Percentiles rank a stretch among this genome's conserved stretches.
Evolutionary conservation across 306 rosid genomes (phyloP).

Genomic region (Comarum palustre): DNA sequence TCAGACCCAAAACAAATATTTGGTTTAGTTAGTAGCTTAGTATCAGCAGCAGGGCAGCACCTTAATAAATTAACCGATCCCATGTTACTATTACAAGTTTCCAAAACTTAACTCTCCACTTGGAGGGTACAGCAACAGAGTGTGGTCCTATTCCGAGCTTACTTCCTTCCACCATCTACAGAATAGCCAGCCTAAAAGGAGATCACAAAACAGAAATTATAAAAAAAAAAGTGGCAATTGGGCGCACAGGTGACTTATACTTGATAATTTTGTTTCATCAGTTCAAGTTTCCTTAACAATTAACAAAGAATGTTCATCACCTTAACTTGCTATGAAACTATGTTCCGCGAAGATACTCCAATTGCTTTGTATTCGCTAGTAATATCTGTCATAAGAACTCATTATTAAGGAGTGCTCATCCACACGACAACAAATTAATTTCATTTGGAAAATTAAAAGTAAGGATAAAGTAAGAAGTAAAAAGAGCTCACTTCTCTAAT

Average conservation of each 20-base stretch:
- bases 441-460: background rate
- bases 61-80: background rate
- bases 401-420: background rate
- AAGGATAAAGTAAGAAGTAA: background rate
- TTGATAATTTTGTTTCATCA: background rate
- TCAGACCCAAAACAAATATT: background rate
- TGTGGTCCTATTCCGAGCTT: constrained; percentile 68
- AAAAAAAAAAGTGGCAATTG: background rate
- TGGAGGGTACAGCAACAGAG: constrained; percentile 51
- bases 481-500: constrained; percentile 56
- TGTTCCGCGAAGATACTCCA: constrained; percentile 57
- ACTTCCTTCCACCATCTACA: constrained; percentile 72
- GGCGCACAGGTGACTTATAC: background rate
- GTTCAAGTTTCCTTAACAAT: background rate
- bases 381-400: constrained; percentile 46
- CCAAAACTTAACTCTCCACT: constrained; percentile 68
- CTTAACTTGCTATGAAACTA: constrained; percentile 31
- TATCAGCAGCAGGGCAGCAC: background rate
- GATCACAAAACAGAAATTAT: background rate
- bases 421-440: background rate
- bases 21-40: background rate
- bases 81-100: constrained; percentile 72
- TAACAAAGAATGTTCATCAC: background rate
- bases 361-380: constrained; percentile 68
- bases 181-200: constrained; percentile 43